Evolutionary conservation across 805 yeast species (phyloP), one percentile per base, ranked within the genome.

Genomic region (Wickerhamomyces queroliae): DNA sequence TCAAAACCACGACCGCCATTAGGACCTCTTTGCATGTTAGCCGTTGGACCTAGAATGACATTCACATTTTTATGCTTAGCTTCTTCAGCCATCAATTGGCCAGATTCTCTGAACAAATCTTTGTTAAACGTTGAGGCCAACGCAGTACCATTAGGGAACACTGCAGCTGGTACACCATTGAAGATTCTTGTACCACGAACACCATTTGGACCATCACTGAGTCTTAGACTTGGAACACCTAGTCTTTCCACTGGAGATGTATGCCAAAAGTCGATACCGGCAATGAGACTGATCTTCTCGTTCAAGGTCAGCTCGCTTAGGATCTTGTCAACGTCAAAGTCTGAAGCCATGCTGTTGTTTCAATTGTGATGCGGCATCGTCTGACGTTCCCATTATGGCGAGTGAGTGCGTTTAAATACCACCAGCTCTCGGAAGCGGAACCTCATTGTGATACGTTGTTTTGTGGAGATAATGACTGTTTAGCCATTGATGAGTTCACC

Each of bases 171-270:
- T 19, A 66, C 62, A 29, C 74, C 66, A 44, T 70, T 62, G 50
- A 75, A 72, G 50, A 76, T 74, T 32, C 61, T 66, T 17, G 78
- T 74, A 20, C 83, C 83, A 45, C 83, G 63, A 35, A 76, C 66
- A 45, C 84, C 84, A 50, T 78, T 78, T 35, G 84, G 84, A 16
- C 84, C 84, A 53, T 78, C 84, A 16, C 70, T 56, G 24, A 71
- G 50, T 50, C 81, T 63, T 6, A 76, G 43, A 0, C 70, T 56
- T 3, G 78, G 80, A 31, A 76, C 51, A 17, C 62, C 64, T 23
- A 71, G 51, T 35, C 66, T 51, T 37, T 55, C 59, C 17, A 74
- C 60, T 1, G 66, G 50, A 38, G 39, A 48, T 3, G 79, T 74
- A 56, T 72, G 78, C 78, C 79, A 74, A 53, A 64, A 63, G 49